These are phyloP conservation scores for Microbotryomycetes sp. DNA, from an alignment of 1,284 basidiomycete species.

Conservation along the genomic window DNA sequence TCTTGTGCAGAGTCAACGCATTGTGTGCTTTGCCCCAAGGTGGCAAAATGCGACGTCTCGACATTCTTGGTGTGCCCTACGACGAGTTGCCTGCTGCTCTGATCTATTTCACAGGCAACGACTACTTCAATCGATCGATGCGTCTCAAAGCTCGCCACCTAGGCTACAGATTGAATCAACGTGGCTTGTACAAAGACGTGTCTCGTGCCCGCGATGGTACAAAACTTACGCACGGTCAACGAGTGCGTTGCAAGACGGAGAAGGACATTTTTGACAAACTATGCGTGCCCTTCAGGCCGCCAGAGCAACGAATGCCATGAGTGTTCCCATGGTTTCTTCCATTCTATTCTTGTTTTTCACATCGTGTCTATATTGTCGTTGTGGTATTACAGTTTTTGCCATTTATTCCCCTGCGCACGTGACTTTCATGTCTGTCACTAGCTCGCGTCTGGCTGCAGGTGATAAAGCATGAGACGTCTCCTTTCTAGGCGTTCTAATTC, in stretches of 20 bases:
- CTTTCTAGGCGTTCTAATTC: too few species aligned
- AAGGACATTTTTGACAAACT: constrained; percentile 73
- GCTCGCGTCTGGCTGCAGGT: too few species aligned
- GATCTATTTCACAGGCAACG: constrained; percentile 74
- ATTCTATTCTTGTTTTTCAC: background rate
- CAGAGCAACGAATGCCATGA: background rate
- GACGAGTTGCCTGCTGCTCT: constrained; percentile 69
- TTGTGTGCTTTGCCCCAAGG: constrained; percentile 51
- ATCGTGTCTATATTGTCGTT: background rate
- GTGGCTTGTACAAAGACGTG: constrained; percentile 65
- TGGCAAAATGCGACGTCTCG: constrained; percentile 62
- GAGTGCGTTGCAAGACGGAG: constrained; percentile 54
- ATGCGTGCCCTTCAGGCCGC: constrained; percentile 36
- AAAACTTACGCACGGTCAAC: constrained; percentile 61
- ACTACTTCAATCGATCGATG: constrained; percentile 76
- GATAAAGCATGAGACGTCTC: too few species aligned
- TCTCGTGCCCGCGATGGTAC: background rate
- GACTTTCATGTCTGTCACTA: too few species aligned
- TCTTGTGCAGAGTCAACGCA: constrained; percentile 47
- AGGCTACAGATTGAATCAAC: constrained; percentile 80
- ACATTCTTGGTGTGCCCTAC: constrained; percentile 55
- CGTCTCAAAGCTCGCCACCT: constrained; percentile 71
- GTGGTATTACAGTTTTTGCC: background rate
- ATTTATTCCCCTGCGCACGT: too few species aligned
- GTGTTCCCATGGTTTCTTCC: background rate